A percentile compares a stretch with the other conserved stretches of the same genome.
Evolutionary conservation across 805 yeast genomes (phyloP).

Genomic region (Wickerhamiella parazyma): DNA sequence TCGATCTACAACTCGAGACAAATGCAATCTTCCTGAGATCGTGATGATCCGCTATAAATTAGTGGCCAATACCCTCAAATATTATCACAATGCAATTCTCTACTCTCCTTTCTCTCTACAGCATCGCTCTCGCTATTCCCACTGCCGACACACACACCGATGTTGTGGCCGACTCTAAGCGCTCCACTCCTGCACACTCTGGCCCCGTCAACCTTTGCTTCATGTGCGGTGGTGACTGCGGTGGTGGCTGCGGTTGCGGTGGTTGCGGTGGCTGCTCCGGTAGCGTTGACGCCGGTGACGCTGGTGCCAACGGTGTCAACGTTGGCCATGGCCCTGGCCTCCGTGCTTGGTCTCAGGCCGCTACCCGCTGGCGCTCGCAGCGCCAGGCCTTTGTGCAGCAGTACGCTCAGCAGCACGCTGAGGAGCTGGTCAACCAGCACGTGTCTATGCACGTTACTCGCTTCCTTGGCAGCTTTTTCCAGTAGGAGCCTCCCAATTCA

Average conservation of each 20-base stretch:
- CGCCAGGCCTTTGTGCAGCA: not conserved
- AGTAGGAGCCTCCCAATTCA: not conserved
- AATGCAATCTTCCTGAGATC: not conserved
- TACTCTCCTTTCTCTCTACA: not conserved
- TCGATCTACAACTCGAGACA: not conserved
- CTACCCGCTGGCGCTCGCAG: not conserved
- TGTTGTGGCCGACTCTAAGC: not conserved
- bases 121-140: not conserved
- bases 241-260: slow-evolving; percentile 1
- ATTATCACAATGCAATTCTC: not conserved
- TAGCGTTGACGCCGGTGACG: not conserved
- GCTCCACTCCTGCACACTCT: not conserved
- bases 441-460: not conserved
- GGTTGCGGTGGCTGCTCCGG: not conserved
- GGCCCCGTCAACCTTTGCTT: slow-evolving; percentile 1
- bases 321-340: not conserved
- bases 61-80: not conserved
- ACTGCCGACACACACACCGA: not conserved
- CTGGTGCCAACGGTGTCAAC: not conserved
- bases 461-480: not conserved
- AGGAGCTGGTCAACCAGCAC: not conserved
- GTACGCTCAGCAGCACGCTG: not conserved
- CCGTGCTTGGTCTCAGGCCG: not conserved
- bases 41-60: not conserved
- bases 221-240: not conserved